Evolutionary conservation across 2,329 filamentous ascomycete species (phyloP).

Genomic region (Paraphoma sp.): DNA sequence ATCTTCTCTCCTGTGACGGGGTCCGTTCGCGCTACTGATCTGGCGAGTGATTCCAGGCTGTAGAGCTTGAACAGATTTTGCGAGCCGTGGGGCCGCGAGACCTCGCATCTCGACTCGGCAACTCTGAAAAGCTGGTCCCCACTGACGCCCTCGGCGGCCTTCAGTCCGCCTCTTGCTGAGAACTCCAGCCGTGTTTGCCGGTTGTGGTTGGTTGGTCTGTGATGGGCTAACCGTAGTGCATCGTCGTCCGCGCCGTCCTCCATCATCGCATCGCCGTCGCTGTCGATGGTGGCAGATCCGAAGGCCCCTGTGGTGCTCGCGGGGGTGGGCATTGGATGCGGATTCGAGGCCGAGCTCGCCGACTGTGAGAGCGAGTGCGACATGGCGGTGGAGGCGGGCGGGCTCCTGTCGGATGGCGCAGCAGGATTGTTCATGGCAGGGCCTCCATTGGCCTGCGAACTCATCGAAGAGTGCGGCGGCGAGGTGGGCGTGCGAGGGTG

Average conservation of each 20-base stretch:
- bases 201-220: slow-evolving; percentile 56
- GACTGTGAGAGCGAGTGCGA: slow-evolving; percentile 44
- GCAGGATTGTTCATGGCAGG: slow-evolving; percentile 35
- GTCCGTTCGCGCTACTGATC: slow-evolving; percentile 65
- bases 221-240: slow-evolving; percentile 34
- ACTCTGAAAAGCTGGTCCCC: slow-evolving; percentile 45
- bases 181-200: slow-evolving; percentile 46
- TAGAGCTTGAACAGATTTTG: slow-evolving; percentile 67
- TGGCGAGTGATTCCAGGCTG: slow-evolving; percentile 61
- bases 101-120: slow-evolving; percentile 43
- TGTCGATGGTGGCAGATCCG: slow-evolving; percentile 43
- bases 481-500: slow-evolving; percentile 57
- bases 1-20: slow-evolving; percentile 70
- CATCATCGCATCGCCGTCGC: slow-evolving; percentile 54
- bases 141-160: slow-evolving; percentile 38
- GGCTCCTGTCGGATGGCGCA: slow-evolving; percentile 43
- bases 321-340: slow-evolving; percentile 46
- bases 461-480: slow-evolving; percentile 55
- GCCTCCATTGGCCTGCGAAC: slow-evolving; percentile 50
- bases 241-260: slow-evolving; percentile 41
- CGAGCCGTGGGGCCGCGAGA: slow-evolving; percentile 62
- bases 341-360: slow-evolving; percentile 36
- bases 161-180: slow-evolving; percentile 31
- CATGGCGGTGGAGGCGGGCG: slow-evolving; percentile 52
- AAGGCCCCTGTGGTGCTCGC: slow-evolving; percentile 45